Evolutionary conservation across 306 rosid species (phyloP), one percentile per base, ranked within the genome.

Genomic region (Rosa multiflora): DNA sequence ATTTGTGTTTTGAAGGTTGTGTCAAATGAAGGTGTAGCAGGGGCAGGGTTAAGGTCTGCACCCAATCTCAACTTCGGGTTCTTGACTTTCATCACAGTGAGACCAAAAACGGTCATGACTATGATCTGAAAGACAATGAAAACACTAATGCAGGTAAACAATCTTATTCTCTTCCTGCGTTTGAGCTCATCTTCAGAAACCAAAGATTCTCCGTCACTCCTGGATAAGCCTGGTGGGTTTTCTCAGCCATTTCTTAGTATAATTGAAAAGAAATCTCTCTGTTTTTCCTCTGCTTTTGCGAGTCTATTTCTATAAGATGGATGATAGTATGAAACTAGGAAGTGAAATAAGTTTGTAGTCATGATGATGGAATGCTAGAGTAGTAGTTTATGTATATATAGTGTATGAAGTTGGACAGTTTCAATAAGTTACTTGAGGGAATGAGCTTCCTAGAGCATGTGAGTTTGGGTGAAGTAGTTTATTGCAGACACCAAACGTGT

Each of bases 81-180:
- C 48, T 80, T 84, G 4, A 72, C 84, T 39, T 71, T 52, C 87
- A 84, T 72, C 23, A 84, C 74, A 13, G 78, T 78, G 14, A 73
- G 67, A 3, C 68, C 76, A 42, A 84, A 76, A 0, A 20, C 76
- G 0, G 75, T 12, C 46, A 80, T 84, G 18, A 80, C 82, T 17
- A 61, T 61, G 62, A 74, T 55, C 40, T 84, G 87, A 62, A 80
- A 77, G 44, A 80, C 80, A 46, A 40, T 39, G 26, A 84, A 84
- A 35, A 66, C 26, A 49, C 42, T 53, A 20, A 72, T 26, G 73
- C 72, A 79, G 6, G 67, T 63, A 26, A 70, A 69, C 53, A 61
- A 79, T 23, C 63, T 79, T 77, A 72, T 72, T 29, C 72, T 79
- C 76, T 72, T 79, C 77, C 73, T 72, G 61, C 55, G 64, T 29